Conservation (phyloP, 805 yeast genomes). For the Clavispora vitiphila region DNA sequence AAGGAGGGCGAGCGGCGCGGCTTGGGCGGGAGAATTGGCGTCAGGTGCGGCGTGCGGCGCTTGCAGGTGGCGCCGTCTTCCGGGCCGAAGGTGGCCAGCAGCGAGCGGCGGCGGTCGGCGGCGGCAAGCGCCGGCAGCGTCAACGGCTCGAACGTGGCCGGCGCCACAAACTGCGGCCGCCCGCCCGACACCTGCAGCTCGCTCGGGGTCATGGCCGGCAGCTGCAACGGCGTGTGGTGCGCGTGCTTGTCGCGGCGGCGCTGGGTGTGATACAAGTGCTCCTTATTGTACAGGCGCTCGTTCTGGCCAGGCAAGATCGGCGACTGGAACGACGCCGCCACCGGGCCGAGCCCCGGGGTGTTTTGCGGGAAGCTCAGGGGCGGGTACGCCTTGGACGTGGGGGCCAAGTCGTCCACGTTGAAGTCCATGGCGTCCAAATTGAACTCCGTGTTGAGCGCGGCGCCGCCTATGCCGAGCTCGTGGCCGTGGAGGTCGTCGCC, state of each 20-base stretch:
- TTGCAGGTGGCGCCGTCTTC: slow-evolving; percentile 25
- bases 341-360: slow-evolving; percentile 13
- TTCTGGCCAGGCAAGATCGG: slow-evolving; percentile 41
- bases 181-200: slow-evolving; percentile 31
- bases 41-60: slow-evolving; percentile 41
- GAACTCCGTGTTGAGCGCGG: slow-evolving; percentile 3
- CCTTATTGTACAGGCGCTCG: slow-evolving; percentile 36
- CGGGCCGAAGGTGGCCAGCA: slow-evolving; percentile 30
- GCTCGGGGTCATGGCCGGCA: slow-evolving; percentile 65
- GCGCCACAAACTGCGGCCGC: slow-evolving; percentile 12
- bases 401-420: slow-evolving; percentile 10
- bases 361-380: slow-evolving; percentile 15
- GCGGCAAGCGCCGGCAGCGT: slow-evolving; percentile 68
- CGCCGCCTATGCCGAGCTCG: neutral
- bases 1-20: slow-evolving; percentile 33
- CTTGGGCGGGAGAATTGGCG: slow-evolving; percentile 33
- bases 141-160: slow-evolving; percentile 42
- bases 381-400: slow-evolving; percentile 14
- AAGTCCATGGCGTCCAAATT: slow-evolving; percentile 12
- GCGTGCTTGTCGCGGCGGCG: slow-evolving; percentile 10
- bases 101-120: slow-evolving; percentile 26
- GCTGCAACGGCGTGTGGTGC: slow-evolving; percentile 10
- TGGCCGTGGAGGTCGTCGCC: neutral
- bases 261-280: slow-evolving; percentile 36
- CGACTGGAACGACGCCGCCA: slow-evolving; percentile 15